Percentiles rank a stretch among this genome's conserved stretches.
Conservation (phyloP, 139 green algal genomes). For the Volvox reticuliferus region DNA sequence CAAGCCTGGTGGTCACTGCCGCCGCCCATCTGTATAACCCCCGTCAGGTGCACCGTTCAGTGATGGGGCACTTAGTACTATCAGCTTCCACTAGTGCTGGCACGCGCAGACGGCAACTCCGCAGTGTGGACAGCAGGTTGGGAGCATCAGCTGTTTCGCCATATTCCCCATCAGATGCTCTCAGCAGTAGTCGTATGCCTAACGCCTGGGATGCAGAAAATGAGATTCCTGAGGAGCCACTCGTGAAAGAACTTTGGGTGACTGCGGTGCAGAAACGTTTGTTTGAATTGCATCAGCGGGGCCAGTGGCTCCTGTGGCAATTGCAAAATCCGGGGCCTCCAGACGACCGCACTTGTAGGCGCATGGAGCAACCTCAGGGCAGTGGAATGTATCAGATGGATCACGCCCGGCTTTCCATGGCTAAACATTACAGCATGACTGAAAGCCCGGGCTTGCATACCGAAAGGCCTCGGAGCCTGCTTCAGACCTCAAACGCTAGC, state of each 20-base stretch:
- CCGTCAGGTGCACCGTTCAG: background rate
- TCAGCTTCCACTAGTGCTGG: background rate
- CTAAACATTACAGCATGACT: background rate
- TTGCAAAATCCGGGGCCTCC: background rate
- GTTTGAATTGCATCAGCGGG: background rate
- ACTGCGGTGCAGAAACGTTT: background rate
- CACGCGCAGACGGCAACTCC: background rate
- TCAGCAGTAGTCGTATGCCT: background rate
- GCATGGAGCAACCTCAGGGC: background rate
- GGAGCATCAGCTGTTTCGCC: background rate
- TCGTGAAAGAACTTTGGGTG: background rate
- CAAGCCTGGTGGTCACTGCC: conserved; percentile 18
- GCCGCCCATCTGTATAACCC: conserved; percentile 39
- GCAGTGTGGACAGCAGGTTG: background rate
- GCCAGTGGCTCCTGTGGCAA: background rate
- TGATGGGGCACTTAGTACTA: background rate
- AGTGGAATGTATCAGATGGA: background rate
- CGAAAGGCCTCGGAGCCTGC: background rate
- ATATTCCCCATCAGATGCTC: background rate
- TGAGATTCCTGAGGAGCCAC: background rate
- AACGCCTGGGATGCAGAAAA: background rate
- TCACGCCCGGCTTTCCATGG: too few relatives aligned
- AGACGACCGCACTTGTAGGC: background rate
- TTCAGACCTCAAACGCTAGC: background rate
- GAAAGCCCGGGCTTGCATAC: background rate